These are phyloP conservation scores for Anthracocystis setariae DNA, from an alignment of 1,284 basidiomycete species.

Conservation along the genomic window DNA sequence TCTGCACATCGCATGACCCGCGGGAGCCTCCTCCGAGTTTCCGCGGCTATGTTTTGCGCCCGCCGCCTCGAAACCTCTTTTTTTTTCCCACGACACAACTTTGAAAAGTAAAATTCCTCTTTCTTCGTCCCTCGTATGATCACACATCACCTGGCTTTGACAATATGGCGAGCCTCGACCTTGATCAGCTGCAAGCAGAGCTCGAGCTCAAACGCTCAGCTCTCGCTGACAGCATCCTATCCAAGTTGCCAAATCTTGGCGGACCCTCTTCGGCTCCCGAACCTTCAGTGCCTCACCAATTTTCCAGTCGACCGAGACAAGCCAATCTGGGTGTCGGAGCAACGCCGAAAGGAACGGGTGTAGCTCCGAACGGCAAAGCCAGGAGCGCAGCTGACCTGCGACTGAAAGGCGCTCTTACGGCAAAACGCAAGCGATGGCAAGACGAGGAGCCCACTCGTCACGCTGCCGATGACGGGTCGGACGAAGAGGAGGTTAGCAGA, in stretches of 20 bases:
- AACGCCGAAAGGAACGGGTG: conserved; percentile 11
- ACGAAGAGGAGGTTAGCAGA: conserved; percentile 37
- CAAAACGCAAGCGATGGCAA: conserved; percentile 47
- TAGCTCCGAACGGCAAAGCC: conserved; percentile 7
- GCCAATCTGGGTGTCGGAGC: conserved; percentile 60
- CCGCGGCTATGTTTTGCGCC: not conserved
- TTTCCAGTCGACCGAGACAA: conserved; percentile 28
- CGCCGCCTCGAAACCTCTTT: no score
- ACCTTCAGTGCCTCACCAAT: conserved; percentile 4
- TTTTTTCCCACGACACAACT: not conserved
- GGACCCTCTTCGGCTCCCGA: conserved; percentile 12
- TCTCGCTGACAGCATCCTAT: conserved; percentile 58
- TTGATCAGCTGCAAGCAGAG: conserved; percentile 59
- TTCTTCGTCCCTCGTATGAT: not conserved
- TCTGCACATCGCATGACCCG: conserved; percentile 10
- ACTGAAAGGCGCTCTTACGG: conserved; percentile 44
- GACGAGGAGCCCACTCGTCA: conserved; percentile 7
- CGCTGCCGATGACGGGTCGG: conserved; percentile 11
- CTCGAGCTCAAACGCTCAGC: conserved; percentile 57
- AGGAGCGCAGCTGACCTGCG: conserved; percentile 44
- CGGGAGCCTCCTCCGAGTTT: conserved; percentile 1
- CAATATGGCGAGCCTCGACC: conserved; percentile 43
- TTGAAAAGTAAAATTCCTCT: not conserved
- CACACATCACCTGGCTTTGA: not conserved
- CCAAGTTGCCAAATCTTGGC: conserved; percentile 38